Conservation (phyloP, 108 stramenopile species). For the Skeletonema grethae region DNA sequence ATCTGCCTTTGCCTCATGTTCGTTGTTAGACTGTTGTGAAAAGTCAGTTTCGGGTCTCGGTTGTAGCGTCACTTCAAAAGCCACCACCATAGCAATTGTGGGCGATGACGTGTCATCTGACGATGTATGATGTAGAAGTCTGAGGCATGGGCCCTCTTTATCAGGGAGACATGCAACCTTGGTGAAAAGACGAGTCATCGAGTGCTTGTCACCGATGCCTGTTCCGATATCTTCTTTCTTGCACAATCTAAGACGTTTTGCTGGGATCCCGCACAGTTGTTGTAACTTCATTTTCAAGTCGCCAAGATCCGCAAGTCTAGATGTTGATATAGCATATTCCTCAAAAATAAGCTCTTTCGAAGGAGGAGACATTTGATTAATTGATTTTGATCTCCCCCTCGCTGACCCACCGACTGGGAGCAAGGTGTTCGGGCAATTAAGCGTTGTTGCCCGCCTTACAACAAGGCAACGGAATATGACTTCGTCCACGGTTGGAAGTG, state of each 20-base stretch:
- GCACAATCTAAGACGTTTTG: conserved; percentile 55
- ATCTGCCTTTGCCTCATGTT: conserved; percentile 9
- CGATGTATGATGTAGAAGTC: conserved; percentile 52
- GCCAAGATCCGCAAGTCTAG: conserved; percentile 81
- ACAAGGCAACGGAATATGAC: conserved; percentile 81
- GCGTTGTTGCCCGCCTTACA: conserved; percentile 71
- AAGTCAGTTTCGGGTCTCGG: conserved; percentile 42
- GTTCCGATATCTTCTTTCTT: conserved; percentile 61
- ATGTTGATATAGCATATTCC: conserved; percentile 79
- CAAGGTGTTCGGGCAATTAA: conserved; percentile 72
- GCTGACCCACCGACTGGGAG: not conserved
- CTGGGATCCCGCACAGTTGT: conserved; percentile 74
- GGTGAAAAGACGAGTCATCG: conserved; percentile 41
- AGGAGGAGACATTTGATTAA: conserved; percentile 52
- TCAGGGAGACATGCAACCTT: conserved; percentile 68
- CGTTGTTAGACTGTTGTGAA: not conserved
- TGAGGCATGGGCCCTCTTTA: conserved; percentile 80
- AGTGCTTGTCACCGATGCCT: conserved; percentile 32
- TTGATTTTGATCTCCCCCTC: not conserved
- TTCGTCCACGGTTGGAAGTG: conserved; percentile 89
- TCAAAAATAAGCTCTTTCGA: conserved; percentile 71
- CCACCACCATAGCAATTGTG: conserved; percentile 59
- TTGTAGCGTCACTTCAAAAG: conserved; percentile 73
- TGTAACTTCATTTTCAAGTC: conserved; percentile 83
- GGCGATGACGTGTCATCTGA: conserved; percentile 53